These are phyloP conservation scores for Geosmithia putterillii DNA, from an alignment of 2,329 filamentous ascomycete species.

Conservation along the genomic window DNA sequence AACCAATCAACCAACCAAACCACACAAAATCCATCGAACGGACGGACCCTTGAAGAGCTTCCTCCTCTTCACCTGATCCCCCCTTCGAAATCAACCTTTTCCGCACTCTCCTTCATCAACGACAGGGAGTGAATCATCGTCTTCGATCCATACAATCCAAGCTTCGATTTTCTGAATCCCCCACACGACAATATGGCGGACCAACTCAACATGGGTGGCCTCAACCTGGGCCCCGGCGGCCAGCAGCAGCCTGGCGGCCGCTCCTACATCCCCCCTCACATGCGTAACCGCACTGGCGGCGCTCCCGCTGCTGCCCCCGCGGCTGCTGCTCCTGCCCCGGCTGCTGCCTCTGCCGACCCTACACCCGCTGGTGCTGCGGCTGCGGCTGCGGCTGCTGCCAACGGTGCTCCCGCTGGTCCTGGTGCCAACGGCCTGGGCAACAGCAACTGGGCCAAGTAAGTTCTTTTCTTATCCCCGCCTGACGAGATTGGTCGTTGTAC, in stretches of 20 bases:
- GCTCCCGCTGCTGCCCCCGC: conserved; percentile 14
- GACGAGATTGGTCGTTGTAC: no score
- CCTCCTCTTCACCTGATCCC: conserved; percentile 5
- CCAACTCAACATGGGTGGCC: conserved; percentile 70
- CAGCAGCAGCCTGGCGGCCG: conserved; percentile 24
- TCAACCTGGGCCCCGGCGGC: conserved; percentile 45
- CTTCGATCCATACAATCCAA: conserved; percentile 1
- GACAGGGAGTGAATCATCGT: conserved; percentile 14
- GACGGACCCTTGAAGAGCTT: no score
- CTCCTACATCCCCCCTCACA: conserved; percentile 79
- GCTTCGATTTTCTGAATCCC: conserved; percentile 6
- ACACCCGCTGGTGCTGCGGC: conserved; percentile 8
- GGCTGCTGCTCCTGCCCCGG: conserved; percentile 5
- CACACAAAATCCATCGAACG: conserved; percentile 18
- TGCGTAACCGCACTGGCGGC: conserved; percentile 50
- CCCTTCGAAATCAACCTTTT: conserved; percentile 10
- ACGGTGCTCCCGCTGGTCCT: conserved; percentile 5
- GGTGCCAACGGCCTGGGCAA: conserved; percentile 40
- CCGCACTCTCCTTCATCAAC: conserved; percentile 13
- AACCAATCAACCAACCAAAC: conserved; percentile 9
- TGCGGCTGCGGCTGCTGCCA: conserved; percentile 9
- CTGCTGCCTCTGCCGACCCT: conserved; percentile 8
- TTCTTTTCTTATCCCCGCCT: conserved; percentile 6
- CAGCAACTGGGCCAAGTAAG: conserved; percentile 53
- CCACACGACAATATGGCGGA: conserved; percentile 54